Percentiles rank a stretch among this genome's conserved stretches.
Evolutionary conservation across 345 rosid species (phyloP).

Genomic region (Populus ilicifolia): DNA sequence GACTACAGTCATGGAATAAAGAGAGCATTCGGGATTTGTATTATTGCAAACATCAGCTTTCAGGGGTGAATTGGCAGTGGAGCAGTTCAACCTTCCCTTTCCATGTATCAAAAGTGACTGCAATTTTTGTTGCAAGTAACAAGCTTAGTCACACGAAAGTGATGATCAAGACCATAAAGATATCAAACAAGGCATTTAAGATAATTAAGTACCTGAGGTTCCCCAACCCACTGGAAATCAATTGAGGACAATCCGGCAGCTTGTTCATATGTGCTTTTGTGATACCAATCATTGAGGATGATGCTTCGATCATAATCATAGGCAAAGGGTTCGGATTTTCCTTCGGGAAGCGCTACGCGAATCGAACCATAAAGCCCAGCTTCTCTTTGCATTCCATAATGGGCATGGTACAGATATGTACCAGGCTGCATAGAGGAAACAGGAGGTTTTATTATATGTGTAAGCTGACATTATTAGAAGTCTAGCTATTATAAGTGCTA

Average conservation of each 20-base stretch:
- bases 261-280: conserved; percentile 54
- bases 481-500: neutral
- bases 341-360: conserved; percentile 39
- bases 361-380: conserved; percentile 68
- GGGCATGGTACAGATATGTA: conserved; percentile 71
- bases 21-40: conserved; percentile 48
- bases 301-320: conserved; percentile 61
- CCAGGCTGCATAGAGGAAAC: conserved; percentile 44
- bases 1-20: conserved; percentile 36
- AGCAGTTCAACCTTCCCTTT: conserved; percentile 62
- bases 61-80: conserved; percentile 25
- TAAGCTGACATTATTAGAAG: too few species aligned
- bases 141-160: too few species aligned
- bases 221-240: conserved; percentile 68
- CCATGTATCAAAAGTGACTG: conserved; percentile 77
- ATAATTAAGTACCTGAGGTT: conserved; percentile 53
- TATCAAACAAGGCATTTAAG: neutral
- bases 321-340: conserved; percentile 53
- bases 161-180: neutral
- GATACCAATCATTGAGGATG: conserved; percentile 75
- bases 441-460: neutral
- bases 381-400: conserved; percentile 78
- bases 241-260: conserved; percentile 52
- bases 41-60: conserved; percentile 34
- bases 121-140: neutral